phyloP scores from a whole-genome alignment of 1,139 yeast species.

The Sugiyamaella neomexicana region DNA sequence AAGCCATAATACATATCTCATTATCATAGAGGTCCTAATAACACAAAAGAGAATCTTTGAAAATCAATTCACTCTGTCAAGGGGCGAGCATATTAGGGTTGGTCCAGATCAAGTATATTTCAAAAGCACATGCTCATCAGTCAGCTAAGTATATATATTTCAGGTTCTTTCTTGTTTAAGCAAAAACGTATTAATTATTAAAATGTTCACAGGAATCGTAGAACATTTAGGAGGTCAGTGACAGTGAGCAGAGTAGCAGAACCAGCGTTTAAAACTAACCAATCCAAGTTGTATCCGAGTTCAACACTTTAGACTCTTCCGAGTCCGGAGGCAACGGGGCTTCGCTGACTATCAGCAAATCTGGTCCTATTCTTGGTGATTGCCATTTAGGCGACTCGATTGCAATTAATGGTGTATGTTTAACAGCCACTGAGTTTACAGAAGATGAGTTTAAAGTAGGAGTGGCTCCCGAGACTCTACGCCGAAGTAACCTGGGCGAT shows the following conservation, averaged over 20 bases:
- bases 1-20: no score
- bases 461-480: conserved; percentile 86
- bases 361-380: conserved; percentile 63
- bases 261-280: not conserved
- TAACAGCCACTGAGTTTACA: conserved; percentile 86
- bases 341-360: conserved; percentile 65
- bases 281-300: conserved; percentile 47
- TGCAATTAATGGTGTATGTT: conserved; percentile 82
- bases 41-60: no score
- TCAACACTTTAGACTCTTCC: conserved; percentile 51
- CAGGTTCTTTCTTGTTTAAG: not conserved
- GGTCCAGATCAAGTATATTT: no score
- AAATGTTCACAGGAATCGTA: conserved; percentile 93
- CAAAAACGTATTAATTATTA: not conserved
- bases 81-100: no score
- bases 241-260: not conserved
- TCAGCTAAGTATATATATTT: not conserved
- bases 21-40: no score
- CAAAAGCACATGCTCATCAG: no score
- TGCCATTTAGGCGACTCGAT: conserved; percentile 93
- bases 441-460: conserved; percentile 76
- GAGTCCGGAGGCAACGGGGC: conserved; percentile 78
- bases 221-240: conserved; percentile 66
- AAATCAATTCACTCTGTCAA: no score
- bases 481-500: conserved; percentile 72